These are phyloP conservation scores for Cochlearia excelsa DNA, from an alignment of 345 rosid genomes.

Conservation along the genomic window DNA sequence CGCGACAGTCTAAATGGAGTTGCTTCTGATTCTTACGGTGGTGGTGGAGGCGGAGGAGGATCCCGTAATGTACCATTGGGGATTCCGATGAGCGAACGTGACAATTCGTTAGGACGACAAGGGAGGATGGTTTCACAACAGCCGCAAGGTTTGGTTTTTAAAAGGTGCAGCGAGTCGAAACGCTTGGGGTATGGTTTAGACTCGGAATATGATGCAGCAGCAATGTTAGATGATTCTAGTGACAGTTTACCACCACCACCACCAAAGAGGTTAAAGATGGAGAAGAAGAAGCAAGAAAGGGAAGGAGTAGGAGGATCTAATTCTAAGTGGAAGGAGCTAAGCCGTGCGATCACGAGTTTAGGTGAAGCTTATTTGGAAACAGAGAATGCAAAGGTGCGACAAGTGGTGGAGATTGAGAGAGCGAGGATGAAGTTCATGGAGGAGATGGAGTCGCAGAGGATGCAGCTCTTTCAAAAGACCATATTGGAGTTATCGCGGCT, in stretches of 20 bases:
- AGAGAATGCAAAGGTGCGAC: conserved; percentile 73
- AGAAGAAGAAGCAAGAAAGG: background rate
- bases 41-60: conserved; percentile 22
- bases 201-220: conserved; percentile 40
- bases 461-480: conserved; percentile 79
- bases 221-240: conserved; percentile 40
- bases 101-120: conserved; percentile 34
- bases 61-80: conserved; percentile 50
- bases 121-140: conserved; percentile 16
- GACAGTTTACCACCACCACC: conserved; percentile 52
- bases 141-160: conserved; percentile 34
- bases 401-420: conserved; percentile 93
- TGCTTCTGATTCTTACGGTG: conserved; percentile 26
- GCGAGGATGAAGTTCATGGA: conserved; percentile 82
- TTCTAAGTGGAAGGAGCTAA: conserved; percentile 48
- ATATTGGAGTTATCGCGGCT: conserved; percentile 73
- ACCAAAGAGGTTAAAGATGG: conserved; percentile 31
- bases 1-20: conserved; percentile 61
- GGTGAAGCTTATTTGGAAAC: conserved; percentile 84
- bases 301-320: conserved; percentile 24
- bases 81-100: conserved; percentile 55
- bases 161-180: conserved; percentile 37
- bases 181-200: conserved; percentile 22
- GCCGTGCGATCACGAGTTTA: conserved; percentile 59
- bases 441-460: conserved; percentile 85